Evolutionary conservation across 805 yeast species (phyloP), one percentile per base, ranked within the genome.

Genomic region (Candida boidinii): DNA sequence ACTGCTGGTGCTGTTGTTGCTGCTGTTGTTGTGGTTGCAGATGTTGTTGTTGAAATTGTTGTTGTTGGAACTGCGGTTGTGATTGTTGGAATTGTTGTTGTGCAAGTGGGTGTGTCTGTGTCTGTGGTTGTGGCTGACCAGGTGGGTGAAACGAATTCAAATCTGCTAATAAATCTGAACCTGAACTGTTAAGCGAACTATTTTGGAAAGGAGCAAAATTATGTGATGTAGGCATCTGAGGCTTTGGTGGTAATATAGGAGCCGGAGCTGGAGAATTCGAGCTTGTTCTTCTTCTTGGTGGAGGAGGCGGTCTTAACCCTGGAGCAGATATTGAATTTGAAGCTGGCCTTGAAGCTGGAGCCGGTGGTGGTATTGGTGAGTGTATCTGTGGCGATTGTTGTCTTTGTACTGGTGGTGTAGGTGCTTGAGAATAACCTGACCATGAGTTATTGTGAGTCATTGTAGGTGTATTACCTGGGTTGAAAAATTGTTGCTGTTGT

Each of bases 241-340:
- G 45, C 41, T 37, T 50, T 45, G 66, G 59, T n/a, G 61, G 60
- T 23, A 53, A 39, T 18, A 57, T 48, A 5, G 56, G 51, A 13
- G 54, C 50, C 2, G 33, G 26, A 13, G 22, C 32, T 12, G 34
- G 35, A 7, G 36, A 36, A 6, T 21, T 22, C 15, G 37, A 39
- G 20, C 27, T 33, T 19, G 27, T 39, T 23, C 39, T 39, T 12
- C 34, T n/a, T n/a, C 36, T 21, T 28, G 43, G 36, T 27, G 44
- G 37, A 21, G 44, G 53, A 2, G 69, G 68, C 1, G 68, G 68
- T 1, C n/a, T n/a, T n/a, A n/a, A n/a, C n/a, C n/a, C n/a, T n/a
- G n/a, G n/a, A n/a, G n/a, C n/a, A n/a, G n/a, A n/a, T n/a, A 66
- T 67, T 1, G 67, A 7, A 44, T 13, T 31, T 20, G 34, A 17